phyloP scores from a whole-genome alignment of 108 stramenopile genomes.

The Cyclotella choctawhatcheeana region DNA sequence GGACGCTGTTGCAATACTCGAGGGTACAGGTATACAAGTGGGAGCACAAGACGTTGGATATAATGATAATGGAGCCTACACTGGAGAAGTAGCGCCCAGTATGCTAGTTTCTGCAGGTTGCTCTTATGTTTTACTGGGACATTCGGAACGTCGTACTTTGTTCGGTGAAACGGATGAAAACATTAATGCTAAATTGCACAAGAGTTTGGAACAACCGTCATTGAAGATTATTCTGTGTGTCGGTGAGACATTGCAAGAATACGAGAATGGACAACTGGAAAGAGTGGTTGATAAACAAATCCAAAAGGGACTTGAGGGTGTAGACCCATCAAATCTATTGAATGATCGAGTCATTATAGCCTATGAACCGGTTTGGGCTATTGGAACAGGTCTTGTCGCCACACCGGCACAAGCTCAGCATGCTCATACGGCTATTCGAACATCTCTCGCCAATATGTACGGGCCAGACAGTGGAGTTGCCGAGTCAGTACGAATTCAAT shows the following conservation, averaged over 20 bases:
- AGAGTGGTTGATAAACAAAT: slow-evolving; percentile 55
- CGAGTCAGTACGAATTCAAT: slow-evolving; percentile 51
- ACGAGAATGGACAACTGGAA: slow-evolving; percentile 40
- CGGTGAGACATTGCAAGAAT: slow-evolving; percentile 54
- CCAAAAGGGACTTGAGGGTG: slow-evolving; percentile 55
- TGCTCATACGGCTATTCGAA: slow-evolving; percentile 60
- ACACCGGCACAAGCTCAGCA: slow-evolving; percentile 74
- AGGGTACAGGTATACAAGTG: slow-evolving; percentile 76
- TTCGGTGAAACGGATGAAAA: slow-evolving; percentile 52
- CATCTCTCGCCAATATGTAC: slow-evolving; percentile 41
- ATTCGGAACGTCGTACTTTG: slow-evolving; percentile 62
- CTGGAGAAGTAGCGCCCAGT: slow-evolving; percentile 57
- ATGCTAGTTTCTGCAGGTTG: slow-evolving; percentile 54
- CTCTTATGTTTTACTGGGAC: slow-evolving; percentile 56
- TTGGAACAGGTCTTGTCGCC: slow-evolving; percentile 93
- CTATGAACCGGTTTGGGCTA: slow-evolving; percentile 96
- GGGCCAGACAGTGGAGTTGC: slow-evolving; percentile 31
- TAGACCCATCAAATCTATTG: slow-evolving; percentile 39
- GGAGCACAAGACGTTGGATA: slow-evolving; percentile 72
- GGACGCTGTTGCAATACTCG: slow-evolving; percentile 44
- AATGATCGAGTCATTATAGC: slow-evolving; percentile 68
- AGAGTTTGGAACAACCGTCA: slow-evolving; percentile 30
- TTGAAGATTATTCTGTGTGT: slow-evolving; percentile 56
- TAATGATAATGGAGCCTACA: slow-evolving; percentile 57
- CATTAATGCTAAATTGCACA: slow-evolving; percentile 47